These are phyloP conservation scores for Sporobolomyces phaffii DNA, from an alignment of 768 basidiomycete genomes.

Conservation along the genomic window DNA sequence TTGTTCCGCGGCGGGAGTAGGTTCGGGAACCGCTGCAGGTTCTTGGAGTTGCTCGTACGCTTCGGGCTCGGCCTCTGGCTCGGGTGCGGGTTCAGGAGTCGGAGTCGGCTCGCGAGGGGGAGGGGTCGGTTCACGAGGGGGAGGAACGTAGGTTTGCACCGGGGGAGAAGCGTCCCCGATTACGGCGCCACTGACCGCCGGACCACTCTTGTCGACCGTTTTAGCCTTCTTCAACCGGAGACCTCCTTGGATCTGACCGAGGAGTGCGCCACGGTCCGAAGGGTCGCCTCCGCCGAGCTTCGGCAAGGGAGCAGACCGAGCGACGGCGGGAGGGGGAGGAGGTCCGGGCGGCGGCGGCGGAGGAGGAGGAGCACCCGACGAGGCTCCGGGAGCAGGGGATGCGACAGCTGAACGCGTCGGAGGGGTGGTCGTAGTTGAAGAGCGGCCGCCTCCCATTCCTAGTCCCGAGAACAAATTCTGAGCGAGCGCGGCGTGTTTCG, in stretches of 20 bases:
- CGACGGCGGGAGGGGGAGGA: constrained; percentile 43
- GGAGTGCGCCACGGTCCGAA: constrained; percentile 56
- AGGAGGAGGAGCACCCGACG: constrained; percentile 29
- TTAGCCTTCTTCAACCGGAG: constrained; percentile 63
- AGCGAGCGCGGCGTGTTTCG: constrained; percentile 22
- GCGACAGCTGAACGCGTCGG: constrained; percentile 42
- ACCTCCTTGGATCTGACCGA: constrained; percentile 73
- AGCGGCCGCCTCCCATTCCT: constrained; percentile 48
- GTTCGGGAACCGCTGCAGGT: neutral
- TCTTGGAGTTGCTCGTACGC: constrained; percentile 9
- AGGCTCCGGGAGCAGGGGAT: constrained; percentile 26
- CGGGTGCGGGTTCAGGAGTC: constrained; percentile 50
- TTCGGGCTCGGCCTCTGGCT: constrained; percentile 32
- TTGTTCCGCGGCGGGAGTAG: constrained; percentile 56
- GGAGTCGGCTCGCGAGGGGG: constrained; percentile 29
- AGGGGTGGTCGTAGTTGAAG: constrained; percentile 42
- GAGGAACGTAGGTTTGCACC: constrained; percentile 57
- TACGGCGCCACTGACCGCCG: constrained; percentile 66
- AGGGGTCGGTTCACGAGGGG: constrained; percentile 38
- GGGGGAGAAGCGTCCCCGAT: constrained; percentile 69
- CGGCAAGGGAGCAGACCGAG: constrained; percentile 43
- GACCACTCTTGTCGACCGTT: constrained; percentile 75
- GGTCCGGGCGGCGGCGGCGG: constrained; percentile 36
- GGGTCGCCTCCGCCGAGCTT: constrained; percentile 51
- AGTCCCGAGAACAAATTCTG: constrained; percentile 71